Base-by-base conservation (phyloP, 441 rosid genomes). In the Macaranga tanarius region DNA sequence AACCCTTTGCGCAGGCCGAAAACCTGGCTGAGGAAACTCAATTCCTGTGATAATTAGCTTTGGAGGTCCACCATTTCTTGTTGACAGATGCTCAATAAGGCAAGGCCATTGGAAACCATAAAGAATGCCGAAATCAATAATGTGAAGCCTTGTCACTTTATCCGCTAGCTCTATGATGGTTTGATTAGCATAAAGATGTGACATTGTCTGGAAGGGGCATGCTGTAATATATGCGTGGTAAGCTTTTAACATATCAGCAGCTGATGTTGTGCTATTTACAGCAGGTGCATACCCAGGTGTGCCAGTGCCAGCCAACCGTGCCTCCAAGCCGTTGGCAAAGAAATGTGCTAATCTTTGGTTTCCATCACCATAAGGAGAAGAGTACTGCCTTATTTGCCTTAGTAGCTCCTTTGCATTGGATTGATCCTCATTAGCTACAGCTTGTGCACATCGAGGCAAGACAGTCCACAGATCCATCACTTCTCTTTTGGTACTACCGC, bases 41-140 rank as follows among this genome's bases (percentile, higher is more conserved):
- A 95, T 88, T 34, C 92, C 98, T 0, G 99, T 95, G 17, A 95
- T 88, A 0, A 94, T 89, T 73, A 95, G 77, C 79, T 68, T 77
- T 3, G 98, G 96, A 65, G 98, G 96, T 51, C 93, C 96, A 0
- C 79, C 88, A 0, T 40, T 54, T 67, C 88, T 80, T 42, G 67
- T 65, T 0, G 99, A 86, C 56, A 95, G 73, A 4, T 86, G 84
- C 76, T 87, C 91, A 54, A 95, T 90, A 26, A 92, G 85, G 81
- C 91, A 88, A 75, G 98, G 98, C 99, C 98, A 95, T 47, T 95
- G 99, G 73, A 89, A 95, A 16, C 99, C 99, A 70, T 95, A 95
- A 54, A 86, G 88, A 71, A 95, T 86, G 19, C 99, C 99, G 20
- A 95, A 91, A 76, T 95, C 97, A 69, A 95, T 84, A 38, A 95